A percentile compares a stretch with the other conserved stretches of the same genome.
Conservation (phyloP, 1,139 yeast species). For the Zygotorulaspora mrakii region DNA sequence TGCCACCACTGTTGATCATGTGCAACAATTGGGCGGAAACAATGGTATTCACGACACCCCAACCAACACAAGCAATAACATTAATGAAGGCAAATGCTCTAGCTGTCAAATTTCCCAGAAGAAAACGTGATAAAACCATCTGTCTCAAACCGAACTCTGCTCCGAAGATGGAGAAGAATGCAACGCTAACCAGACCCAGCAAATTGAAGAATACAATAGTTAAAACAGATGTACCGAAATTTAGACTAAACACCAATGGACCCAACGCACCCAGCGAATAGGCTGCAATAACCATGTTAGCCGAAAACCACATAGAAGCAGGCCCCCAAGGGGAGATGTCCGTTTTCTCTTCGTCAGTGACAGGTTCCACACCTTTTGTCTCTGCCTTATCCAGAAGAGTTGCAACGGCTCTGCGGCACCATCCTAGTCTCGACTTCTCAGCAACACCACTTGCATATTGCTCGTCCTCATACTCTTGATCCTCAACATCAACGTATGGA, state of each 20-base stretch:
- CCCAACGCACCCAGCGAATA: slow-evolving; percentile 83
- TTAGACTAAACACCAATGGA: slow-evolving; percentile 45
- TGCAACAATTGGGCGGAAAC: slow-evolving; percentile 82
- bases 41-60: slow-evolving; percentile 94
- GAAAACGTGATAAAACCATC: slow-evolving; percentile 74
- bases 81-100: slow-evolving; percentile 76
- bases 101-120: slow-evolving; percentile 72
- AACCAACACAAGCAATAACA: slow-evolving; percentile 85
- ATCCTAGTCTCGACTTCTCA: slow-evolving; percentile 9
- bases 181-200: slow-evolving; percentile 75
- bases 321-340: slow-evolving; percentile 63
- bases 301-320: slow-evolving; percentile 90
- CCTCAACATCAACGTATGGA: slow-evolving; percentile 9
- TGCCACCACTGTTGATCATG: slow-evolving; percentile 59
- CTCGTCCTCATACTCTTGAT: slow-evolving; percentile 10
- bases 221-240: slow-evolving; percentile 64
- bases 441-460: slow-evolving; percentile 10
- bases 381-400: slow-evolving; percentile 39
- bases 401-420: slow-evolving; percentile 5
- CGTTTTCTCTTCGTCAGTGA: slow-evolving; percentile 44
- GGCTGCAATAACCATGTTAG: slow-evolving; percentile 85
- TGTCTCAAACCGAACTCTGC: slow-evolving; percentile 86
- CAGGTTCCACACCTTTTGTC: slow-evolving; percentile 47
- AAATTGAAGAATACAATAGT: slow-evolving; percentile 67
- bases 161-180: slow-evolving; percentile 82